phyloP scores from a whole-genome alignment of 306 rosid genomes.

The Aeschynomene evenia region DNA sequence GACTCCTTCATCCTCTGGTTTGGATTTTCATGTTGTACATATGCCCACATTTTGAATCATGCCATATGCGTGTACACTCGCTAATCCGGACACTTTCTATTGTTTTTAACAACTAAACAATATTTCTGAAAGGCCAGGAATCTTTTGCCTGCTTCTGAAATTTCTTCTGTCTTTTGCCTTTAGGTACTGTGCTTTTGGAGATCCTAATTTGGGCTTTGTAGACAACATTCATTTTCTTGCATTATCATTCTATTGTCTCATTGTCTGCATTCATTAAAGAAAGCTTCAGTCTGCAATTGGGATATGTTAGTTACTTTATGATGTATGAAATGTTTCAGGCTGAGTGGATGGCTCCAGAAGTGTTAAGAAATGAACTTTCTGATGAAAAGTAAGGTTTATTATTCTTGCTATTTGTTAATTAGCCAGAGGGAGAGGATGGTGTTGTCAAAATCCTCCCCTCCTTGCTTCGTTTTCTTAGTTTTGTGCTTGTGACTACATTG shows the following conservation, averaged over 20 bases:
- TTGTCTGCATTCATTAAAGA: neutral
- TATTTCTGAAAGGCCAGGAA: neutral
- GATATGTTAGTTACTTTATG: constrained; percentile 31
- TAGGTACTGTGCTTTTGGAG: neutral
- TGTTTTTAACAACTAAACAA: neutral
- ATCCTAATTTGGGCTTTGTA: constrained; percentile 12
- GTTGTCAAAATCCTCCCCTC: neutral
- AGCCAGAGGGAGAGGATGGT: neutral
- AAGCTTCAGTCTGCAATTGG: neutral
- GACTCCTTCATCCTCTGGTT: constrained; percentile 2
- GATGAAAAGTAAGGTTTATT: constrained; percentile 77
- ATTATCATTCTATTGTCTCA: constrained; percentile 14
- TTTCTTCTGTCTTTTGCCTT: constrained; percentile 8
- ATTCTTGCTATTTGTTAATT: constrained; percentile 20
- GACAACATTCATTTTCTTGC: constrained; percentile 17
- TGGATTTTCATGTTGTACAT: constrained; percentile 4
- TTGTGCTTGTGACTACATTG: neutral
- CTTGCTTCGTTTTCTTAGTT: neutral
- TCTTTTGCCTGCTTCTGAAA: neutral
- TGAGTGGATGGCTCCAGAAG: constrained; percentile 99
- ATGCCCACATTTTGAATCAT: neutral
- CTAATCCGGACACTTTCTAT: neutral
- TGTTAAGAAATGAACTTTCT: constrained; percentile 92
- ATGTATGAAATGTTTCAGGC: constrained; percentile 63
- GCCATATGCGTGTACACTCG: neutral